Conservation (phyloP, 2,329 filamentous ascomycete genomes). For the Mycogone perniciosa region DNA sequence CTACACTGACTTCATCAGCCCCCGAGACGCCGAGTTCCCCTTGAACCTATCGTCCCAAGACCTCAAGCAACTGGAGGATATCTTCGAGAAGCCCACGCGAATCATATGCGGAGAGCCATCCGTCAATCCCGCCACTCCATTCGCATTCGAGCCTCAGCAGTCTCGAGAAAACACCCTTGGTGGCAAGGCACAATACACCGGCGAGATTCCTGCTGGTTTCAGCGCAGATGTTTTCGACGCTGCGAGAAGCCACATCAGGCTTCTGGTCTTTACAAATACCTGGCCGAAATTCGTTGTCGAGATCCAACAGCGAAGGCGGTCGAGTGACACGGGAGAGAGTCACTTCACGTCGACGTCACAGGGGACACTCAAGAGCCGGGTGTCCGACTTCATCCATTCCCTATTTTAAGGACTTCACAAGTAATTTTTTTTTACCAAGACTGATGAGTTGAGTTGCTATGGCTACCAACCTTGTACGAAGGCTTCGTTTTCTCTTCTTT, state of each 20-base stretch:
- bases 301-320: conserved; percentile 13
- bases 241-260: conserved; percentile 53
- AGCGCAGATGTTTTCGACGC: conserved; percentile 48
- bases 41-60: conserved; percentile 55
- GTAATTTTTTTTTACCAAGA: too few relatives aligned
- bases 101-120: conserved; percentile 32
- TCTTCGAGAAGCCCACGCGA: conserved; percentile 48
- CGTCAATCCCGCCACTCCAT: conserved; percentile 33
- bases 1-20: conserved; percentile 54
- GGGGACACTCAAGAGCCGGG: too few relatives aligned
- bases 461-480: too few relatives aligned
- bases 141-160: conserved; percentile 20
- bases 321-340: conserved; percentile 12
- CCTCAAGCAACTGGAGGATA: conserved; percentile 41
- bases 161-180: background rate
- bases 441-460: too few relatives aligned
- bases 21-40: conserved; percentile 54
- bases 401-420: too few relatives aligned
- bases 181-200: conserved; percentile 23
- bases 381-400: too few relatives aligned
- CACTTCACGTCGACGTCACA: background rate
- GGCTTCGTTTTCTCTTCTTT: too few relatives aligned
- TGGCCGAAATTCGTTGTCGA: conserved; percentile 50
- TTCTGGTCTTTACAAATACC: conserved; percentile 61
- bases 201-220: conserved; percentile 42